These are phyloP conservation scores for Lachancea fermentati DNA, from an alignment of 805 yeast species.

Conservation along the genomic window DNA sequence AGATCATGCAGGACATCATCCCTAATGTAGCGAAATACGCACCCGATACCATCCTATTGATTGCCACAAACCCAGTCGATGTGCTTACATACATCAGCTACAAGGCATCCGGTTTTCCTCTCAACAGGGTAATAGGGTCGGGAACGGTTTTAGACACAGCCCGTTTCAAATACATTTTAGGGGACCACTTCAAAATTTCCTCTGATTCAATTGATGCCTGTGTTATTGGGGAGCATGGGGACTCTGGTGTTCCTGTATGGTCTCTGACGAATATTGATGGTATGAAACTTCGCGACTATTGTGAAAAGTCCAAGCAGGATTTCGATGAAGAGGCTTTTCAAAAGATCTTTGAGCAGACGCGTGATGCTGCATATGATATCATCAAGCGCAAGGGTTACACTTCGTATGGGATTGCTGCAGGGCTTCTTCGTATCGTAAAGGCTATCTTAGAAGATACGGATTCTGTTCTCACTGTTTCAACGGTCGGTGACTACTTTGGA, in stretches of 20 bases:
- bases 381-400: conserved; percentile 12
- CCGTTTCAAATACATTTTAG: conserved; percentile 9
- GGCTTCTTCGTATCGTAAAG: conserved; percentile 8
- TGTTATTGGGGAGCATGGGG: conserved; percentile 12
- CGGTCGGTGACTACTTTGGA: conserved; percentile 11
- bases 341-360: conserved; percentile 8
- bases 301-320: conserved; percentile 5
- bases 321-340: conserved; percentile 6
- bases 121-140: conserved; percentile 10
- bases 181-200: conserved; percentile 8
- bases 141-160: conserved; percentile 11
- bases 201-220: conserved; percentile 10
- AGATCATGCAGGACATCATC: conserved; percentile 11
- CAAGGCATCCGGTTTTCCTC: conserved; percentile 11
- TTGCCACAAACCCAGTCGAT: conserved; percentile 14
- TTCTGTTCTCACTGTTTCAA: conserved; percentile 8
- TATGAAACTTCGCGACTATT: conserved; percentile 11
- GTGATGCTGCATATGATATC: conserved; percentile 10
- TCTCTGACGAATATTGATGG: conserved; percentile 12
- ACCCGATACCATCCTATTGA: conserved; percentile 10
- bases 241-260: conserved; percentile 10
- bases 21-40: conserved; percentile 11
- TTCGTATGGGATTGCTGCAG: conserved; percentile 11
- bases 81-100: conserved; percentile 9
- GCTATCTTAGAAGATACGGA: conserved; percentile 10